Evolutionary conservation across 345 rosid genomes (phyloP).

Genomic region (Melaleuca quinquenervia): DNA sequence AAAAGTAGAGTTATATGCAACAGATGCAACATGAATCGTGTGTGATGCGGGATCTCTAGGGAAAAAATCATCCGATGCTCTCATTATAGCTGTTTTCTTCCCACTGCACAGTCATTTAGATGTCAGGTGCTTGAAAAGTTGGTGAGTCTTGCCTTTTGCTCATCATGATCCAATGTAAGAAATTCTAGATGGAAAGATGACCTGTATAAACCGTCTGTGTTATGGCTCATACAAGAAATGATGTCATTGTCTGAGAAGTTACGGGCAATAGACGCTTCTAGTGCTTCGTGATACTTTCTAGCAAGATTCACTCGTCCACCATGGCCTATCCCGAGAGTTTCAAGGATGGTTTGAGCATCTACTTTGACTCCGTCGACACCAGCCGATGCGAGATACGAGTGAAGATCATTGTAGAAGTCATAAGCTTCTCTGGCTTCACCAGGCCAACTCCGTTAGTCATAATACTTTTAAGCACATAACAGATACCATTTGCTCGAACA

Average conservation of each 20-base stretch:
- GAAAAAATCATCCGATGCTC: slow-evolving; percentile 39
- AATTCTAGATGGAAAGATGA: neutral
- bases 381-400: slow-evolving; percentile 4
- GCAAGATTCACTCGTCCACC: slow-evolving; percentile 31
- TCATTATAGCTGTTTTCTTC: slow-evolving; percentile 28
- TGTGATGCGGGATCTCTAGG: slow-evolving; percentile 37
- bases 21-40: slow-evolving; percentile 16
- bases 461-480: neutral
- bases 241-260: slow-evolving; percentile 29
- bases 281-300: slow-evolving; percentile 24
- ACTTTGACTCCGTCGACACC: slow-evolving; percentile 22
- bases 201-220: slow-evolving; percentile 21
- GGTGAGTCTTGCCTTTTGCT: neutral
- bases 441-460: slow-evolving; percentile 8
- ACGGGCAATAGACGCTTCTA: slow-evolving; percentile 22
- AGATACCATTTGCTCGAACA: slow-evolving; percentile 1
- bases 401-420: slow-evolving; percentile 15
- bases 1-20: slow-evolving; percentile 17
- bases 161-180: neutral
- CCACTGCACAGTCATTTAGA: slow-evolving; percentile 7
- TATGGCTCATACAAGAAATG: slow-evolving; percentile 37
- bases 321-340: slow-evolving; percentile 17
- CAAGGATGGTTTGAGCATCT: slow-evolving; percentile 8
- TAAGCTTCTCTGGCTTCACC: slow-evolving; percentile 10
- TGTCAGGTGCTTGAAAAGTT: neutral